Conservation (phyloP, 345 rosid genomes). For the Orychophragmus violaceus region DNA sequence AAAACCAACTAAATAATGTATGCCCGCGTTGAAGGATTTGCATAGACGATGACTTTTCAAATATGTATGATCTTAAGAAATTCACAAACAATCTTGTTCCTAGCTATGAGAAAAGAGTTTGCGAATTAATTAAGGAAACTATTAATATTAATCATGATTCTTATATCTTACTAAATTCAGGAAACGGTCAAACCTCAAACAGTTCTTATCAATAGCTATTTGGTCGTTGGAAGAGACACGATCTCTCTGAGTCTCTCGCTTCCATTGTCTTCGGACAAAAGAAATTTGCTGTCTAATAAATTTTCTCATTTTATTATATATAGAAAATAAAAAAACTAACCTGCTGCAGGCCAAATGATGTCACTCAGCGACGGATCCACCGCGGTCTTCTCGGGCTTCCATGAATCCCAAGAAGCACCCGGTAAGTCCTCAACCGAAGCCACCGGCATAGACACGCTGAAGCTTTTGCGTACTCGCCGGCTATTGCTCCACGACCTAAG, state of each 20-base stretch:
- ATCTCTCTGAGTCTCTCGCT: not conserved
- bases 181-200: not conserved
- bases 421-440: constrained; percentile 21
- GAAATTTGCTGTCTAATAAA: not conserved
- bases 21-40: not conserved
- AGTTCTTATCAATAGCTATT: constrained; percentile 14
- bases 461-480: constrained; percentile 9
- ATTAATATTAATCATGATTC: not conserved
- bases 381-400: constrained; percentile 52
- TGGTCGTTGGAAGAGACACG: constrained; percentile 16
- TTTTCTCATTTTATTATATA: not conserved
- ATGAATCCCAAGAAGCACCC: constrained; percentile 50
- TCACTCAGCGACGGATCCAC: constrained; percentile 55
- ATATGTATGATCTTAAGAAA: not conserved
- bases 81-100: not conserved
- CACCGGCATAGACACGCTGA: constrained; percentile 15
- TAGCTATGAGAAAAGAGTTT: not conserved
- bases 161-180: not conserved
- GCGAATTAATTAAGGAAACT: not conserved
- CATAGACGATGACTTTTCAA: not conserved
- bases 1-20: not conserved
- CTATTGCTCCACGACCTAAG: not conserved
- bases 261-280: constrained; percentile 19
- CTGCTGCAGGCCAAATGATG: constrained; percentile 88
- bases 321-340: constrained; percentile 12